Conservation (phyloP, 2,329 filamentous ascomycete genomes). For the Aspergillus glaucus region DNA sequence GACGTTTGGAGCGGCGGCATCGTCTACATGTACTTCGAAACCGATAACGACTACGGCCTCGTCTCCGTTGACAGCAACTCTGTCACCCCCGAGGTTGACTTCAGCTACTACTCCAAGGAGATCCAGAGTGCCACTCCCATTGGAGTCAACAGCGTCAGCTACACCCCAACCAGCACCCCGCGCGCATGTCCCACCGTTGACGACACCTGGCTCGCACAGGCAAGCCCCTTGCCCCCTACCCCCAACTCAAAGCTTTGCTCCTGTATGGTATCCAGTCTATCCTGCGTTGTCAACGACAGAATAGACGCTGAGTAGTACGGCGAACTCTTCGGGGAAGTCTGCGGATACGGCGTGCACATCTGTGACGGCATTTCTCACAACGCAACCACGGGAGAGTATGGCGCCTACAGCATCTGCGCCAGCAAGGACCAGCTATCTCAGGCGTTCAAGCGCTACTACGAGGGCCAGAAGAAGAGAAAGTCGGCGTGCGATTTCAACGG, state of each 20-base stretch:
- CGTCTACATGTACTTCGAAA: conserved; percentile 95
- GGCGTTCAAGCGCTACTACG: conserved; percentile 41
- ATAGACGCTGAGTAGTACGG: conserved; percentile 15
- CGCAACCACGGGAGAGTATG: conserved; percentile 37
- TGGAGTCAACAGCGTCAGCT: conserved; percentile 57
- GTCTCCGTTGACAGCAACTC: conserved; percentile 51
- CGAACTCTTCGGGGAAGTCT: conserved; percentile 56
- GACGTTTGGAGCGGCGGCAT: conserved; percentile 86
- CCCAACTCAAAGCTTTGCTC: conserved; percentile 70
- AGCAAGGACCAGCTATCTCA: conserved; percentile 38
- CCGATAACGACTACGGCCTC: conserved; percentile 60
- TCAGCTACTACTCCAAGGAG: conserved; percentile 61
- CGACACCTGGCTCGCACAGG: conserved; percentile 60
- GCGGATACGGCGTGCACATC: conserved; percentile 25
- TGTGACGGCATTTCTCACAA: conserved; percentile 37
- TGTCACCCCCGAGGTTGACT: conserved; percentile 63
- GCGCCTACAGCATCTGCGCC: conserved; percentile 43
- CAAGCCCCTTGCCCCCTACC: conserved; percentile 64
- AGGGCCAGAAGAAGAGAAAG: conserved; percentile 29
- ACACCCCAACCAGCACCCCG: conserved; percentile 65
- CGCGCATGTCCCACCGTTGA: conserved; percentile 61
- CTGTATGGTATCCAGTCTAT: conserved; percentile 71
- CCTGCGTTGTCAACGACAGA: conserved; percentile 57
- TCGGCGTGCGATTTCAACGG: conserved; percentile 40
- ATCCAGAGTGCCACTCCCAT: conserved; percentile 62